Percentiles rank a stretch among this genome's conserved stretches.
These are phyloP conservation scores for Alternaria tenuissima DNA, from an alignment of 2,329 filamentous ascomycete genomes.

Conservation along the genomic window DNA sequence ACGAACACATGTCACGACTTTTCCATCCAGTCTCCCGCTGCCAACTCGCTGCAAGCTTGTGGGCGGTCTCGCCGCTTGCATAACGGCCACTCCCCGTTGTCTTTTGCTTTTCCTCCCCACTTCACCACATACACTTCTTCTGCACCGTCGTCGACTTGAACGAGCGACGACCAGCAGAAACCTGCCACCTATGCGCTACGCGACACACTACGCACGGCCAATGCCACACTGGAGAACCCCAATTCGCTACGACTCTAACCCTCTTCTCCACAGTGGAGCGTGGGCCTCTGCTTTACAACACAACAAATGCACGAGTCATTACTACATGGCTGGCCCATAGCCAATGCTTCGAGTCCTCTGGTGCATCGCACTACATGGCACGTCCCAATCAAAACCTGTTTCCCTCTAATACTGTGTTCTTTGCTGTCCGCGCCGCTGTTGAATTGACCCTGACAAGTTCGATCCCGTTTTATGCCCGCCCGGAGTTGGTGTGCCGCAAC, in stretches of 20 bases:
- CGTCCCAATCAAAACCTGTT: neutral
- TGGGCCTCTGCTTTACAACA: conserved; percentile 25
- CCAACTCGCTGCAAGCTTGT: conserved; percentile 18
- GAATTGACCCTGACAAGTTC: conserved; percentile 4
- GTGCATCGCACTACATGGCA: neutral
- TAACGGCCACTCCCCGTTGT: conserved; percentile 14
- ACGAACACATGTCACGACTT: conserved; percentile 41
- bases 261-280: conserved; percentile 31
- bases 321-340: neutral
- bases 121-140: conserved; percentile 24
- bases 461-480: conserved; percentile 18
- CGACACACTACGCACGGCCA: conserved; percentile 8
- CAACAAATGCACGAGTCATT: conserved; percentile 14
- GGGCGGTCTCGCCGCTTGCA: conserved; percentile 10
- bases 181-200: conserved; percentile 18
- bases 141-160: conserved; percentile 27
- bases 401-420: neutral
- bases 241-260: conserved; percentile 32
- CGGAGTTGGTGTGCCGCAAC: conserved; percentile 16
- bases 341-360: neutral
- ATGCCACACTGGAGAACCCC: conserved; percentile 15
- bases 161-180: conserved; percentile 18
- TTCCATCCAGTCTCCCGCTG: conserved; percentile 26
- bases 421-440: neutral
- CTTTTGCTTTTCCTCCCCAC: conserved; percentile 20